These are phyloP conservation scores for Chlamydomonas schloesseri DNA, from an alignment of 139 green algal species.

Conservation along the genomic window DNA sequence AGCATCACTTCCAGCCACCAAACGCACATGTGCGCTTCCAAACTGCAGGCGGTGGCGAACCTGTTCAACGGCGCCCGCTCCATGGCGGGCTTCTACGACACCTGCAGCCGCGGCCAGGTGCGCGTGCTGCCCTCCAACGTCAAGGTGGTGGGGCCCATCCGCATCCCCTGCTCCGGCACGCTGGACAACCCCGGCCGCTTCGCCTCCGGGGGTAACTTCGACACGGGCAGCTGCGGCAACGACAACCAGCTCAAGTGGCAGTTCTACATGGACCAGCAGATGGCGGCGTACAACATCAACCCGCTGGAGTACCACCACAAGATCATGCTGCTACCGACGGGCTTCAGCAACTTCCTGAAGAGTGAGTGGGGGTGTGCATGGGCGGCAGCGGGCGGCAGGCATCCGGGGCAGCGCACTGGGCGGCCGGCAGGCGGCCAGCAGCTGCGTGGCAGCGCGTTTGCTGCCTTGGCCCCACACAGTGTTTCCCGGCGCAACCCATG, in stretches of 20 bases:
- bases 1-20: too few species aligned
- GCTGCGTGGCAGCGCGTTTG: too few species aligned
- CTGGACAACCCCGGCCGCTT: background rate
- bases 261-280: background rate
- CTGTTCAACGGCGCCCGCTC: background rate
- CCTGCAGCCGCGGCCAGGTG: background rate
- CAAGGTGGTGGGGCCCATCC: background rate
- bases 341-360: background rate
- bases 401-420: too few species aligned
- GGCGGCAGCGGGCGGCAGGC: too few species aligned
- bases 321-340: conserved; percentile 8
- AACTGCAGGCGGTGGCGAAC: background rate
- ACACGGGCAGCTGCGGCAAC: background rate
- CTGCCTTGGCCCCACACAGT: too few species aligned
- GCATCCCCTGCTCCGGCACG: conserved; percentile 4
- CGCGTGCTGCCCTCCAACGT: background rate
- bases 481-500: too few species aligned
- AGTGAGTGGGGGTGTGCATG: background rate
- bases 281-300: background rate
- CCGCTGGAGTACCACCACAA: background rate
- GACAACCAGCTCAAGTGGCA: conserved; percentile 43
- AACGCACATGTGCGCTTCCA: too few species aligned
- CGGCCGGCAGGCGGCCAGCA: too few species aligned
- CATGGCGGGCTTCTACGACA: background rate
- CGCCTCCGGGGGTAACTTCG: background rate